Evolutionary conservation across 2,329 filamentous ascomycete species (phyloP).

Genomic region (Exophiala sp.): DNA sequence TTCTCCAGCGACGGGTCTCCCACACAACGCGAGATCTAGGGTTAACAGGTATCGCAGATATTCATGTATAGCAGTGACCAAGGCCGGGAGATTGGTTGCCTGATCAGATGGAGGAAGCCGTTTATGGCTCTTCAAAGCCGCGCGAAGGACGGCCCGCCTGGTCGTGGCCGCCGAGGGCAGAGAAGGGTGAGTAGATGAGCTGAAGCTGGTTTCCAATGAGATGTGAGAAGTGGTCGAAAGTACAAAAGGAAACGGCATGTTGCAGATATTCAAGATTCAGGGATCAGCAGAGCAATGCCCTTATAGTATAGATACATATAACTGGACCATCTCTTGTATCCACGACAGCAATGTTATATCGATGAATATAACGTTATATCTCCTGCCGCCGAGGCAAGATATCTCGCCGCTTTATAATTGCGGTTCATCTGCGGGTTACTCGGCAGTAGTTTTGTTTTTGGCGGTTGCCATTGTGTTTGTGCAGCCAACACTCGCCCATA

Average conservation of each 20-base stretch:
- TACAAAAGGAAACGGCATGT: constrained; percentile 83
- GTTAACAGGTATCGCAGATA: constrained; percentile 82
- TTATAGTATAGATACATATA: no score
- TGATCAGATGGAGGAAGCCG: constrained; percentile 68
- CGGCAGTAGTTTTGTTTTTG: no score
- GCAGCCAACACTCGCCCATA: no score
- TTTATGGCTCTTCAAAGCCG: constrained; percentile 83
- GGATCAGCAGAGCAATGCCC: neutral
- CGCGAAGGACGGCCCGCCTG: constrained; percentile 73
- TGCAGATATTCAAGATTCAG: no score
- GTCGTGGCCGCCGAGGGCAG: constrained; percentile 77
- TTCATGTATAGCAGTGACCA: constrained; percentile 63
- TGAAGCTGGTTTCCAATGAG: constrained; percentile 70
- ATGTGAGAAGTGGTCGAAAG: constrained; percentile 87
- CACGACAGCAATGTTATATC: no score
- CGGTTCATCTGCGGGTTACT: no score
- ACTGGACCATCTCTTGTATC: no score
- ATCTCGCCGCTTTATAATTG: no score
- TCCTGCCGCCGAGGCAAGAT: no score
- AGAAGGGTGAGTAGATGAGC: constrained; percentile 78
- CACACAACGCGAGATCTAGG: constrained; percentile 65
- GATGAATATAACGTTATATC: no score
- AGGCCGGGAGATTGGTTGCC: constrained; percentile 60
- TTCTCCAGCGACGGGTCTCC: constrained; percentile 51
- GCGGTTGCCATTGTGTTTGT: no score